phyloP scores from a whole-genome alignment of 768 basidiomycete species.

The Auricularia cornea region DNA sequence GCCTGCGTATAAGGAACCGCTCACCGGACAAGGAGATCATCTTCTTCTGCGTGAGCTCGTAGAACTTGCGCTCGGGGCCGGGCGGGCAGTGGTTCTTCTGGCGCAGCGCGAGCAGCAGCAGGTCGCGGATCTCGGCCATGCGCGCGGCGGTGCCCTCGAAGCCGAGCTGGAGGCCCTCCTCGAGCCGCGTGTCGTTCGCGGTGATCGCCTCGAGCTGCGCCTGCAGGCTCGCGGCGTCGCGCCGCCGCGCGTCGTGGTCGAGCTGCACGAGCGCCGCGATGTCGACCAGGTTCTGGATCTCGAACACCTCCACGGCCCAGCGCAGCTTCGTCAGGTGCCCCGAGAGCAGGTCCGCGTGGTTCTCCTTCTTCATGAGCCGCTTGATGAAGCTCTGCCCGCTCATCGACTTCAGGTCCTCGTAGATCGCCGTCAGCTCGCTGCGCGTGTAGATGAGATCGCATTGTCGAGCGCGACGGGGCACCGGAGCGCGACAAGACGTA shows the following conservation, averaged over 20 bases:
- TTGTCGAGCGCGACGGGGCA: too few species aligned
- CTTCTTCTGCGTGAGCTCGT: not conserved
- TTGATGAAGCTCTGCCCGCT: not conserved
- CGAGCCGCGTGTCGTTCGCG: not conserved
- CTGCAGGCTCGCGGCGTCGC: not conserved
- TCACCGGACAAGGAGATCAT: not conserved
- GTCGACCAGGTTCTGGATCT: not conserved
- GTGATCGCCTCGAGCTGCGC: not conserved
- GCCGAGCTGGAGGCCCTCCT: not conserved
- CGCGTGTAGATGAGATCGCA: not conserved
- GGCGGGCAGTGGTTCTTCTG: not conserved
- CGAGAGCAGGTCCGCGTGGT: not conserved
- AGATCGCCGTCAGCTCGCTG: not conserved
- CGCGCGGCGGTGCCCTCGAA: not conserved
- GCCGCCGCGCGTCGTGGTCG: not conserved
- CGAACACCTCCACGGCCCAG: not conserved
- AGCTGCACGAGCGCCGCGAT: not conserved
- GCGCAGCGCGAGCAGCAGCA: not conserved
- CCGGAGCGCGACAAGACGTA: not conserved
- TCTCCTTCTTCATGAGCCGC: not conserved
- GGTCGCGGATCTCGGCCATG: not conserved
- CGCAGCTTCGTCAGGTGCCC: not conserved
- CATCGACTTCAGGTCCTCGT: not conserved
- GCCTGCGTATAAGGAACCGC: too few species aligned
- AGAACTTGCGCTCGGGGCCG: not conserved